A percentile compares a stretch with the other conserved stretches of the same genome.
Conservation (phyloP, 2,329 filamentous ascomycete species). For the Fusarium papillatum region DNA sequence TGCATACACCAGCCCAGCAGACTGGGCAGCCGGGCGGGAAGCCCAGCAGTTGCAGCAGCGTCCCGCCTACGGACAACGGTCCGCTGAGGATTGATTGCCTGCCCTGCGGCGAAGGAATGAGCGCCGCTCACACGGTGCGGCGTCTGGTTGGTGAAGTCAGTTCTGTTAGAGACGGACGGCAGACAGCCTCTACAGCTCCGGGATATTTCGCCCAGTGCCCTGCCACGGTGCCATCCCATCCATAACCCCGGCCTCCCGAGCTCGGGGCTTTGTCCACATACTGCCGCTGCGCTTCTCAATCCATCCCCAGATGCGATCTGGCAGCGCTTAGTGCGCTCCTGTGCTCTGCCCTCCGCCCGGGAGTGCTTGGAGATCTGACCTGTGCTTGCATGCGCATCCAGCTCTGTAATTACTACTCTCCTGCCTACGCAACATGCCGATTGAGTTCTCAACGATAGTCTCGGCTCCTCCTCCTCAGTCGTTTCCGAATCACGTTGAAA, state of each 20-base stretch:
- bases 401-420: conserved; percentile 26
- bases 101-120: conserved; percentile 11
- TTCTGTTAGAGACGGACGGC: conserved; percentile 5
- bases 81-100: conserved; percentile 24
- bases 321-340: conserved; percentile 47
- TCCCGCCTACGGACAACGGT: conserved; percentile 37
- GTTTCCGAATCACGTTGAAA: conserved; percentile 16
- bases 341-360: conserved; percentile 40
- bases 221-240: conserved; percentile 27
- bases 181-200: conserved; percentile 13
- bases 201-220: conserved; percentile 40
- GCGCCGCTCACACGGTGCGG: conserved; percentile 27
- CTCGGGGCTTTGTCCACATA: conserved; percentile 45
- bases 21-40: not conserved
- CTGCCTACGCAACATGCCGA: conserved; percentile 25
- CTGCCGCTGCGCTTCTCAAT: conserved; percentile 43
- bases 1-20: not conserved
- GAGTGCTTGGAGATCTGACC: conserved; percentile 43
- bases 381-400: conserved; percentile 46
- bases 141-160: conserved; percentile 17
- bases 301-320: conserved; percentile 45
- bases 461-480: conserved; percentile 6
- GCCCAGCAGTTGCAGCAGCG: conserved; percentile 20
- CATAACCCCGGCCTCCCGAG: conserved; percentile 34
- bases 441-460: conserved; percentile 17